Evolutionary conservation across 2,329 filamentous ascomycete genomes (phyloP), one percentile per base, ranked within the genome.

Genomic region (Pseudogymnoascus sp.): DNA sequence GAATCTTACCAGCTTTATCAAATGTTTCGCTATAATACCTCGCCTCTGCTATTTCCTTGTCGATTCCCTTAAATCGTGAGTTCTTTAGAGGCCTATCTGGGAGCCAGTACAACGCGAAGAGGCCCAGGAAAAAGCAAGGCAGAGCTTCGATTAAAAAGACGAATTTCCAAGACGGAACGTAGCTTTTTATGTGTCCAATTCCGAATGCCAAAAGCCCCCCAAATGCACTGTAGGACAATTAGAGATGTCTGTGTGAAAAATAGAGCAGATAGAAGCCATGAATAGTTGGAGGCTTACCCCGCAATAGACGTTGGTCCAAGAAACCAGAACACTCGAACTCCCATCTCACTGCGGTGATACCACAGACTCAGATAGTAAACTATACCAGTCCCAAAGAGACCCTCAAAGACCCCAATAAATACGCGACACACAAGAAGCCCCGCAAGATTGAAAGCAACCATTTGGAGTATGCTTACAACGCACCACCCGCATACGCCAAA

Each of bases 121-220:
- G 13, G 5, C 63, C 66, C 9, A 68, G 25, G 36, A 63, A 42
- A 21, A 69, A 66, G 4, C 64, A 63, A 10, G 66, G 51, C 8
- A 62, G 48, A 1, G 63, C 68, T 61, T 68, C 68, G 29, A 69
- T 68, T 10, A 89, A 71, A 68, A 89, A 89, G 62, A 88, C 85
- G 65, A 86, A 88, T 68, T 85, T 84, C 86, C 86, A 89, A 0
- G 80, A 81, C 0, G 80, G 76, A 17, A 88, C 75, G 1, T 77
- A 74, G 12, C 81, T 83, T 39, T 78, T 75, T 66, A 84, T 84
- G 65, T 85, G 78, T 1, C 85, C 84, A 51, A 87, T 86, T 0
- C 79, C 84, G 63, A 81, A 88, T 0, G 84, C 85, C 5, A 87
- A 69, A 0, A 80, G 77, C 0, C 84, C 81, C 35, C 65, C 84